phyloP scores from a whole-genome alignment of 2,329 filamentous ascomycete species.

The Fusarium marasasianum region DNA sequence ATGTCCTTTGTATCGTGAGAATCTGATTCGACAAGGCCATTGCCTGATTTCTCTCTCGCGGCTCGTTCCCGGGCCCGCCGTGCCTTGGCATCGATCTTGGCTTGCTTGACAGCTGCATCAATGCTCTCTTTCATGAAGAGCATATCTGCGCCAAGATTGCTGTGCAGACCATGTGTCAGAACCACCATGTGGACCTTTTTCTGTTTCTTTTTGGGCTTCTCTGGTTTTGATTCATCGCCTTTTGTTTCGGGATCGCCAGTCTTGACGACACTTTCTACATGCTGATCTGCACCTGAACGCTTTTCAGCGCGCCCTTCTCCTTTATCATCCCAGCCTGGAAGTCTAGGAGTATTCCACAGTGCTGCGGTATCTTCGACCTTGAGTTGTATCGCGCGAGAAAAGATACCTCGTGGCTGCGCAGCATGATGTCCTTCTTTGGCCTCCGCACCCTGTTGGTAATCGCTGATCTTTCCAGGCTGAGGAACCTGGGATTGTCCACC shows the following conservation, averaged over 20 bases:
- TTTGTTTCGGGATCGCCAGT: constrained; percentile 46
- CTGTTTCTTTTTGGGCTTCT: constrained; percentile 66
- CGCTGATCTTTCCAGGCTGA: constrained; percentile 77
- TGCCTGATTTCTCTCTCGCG: constrained; percentile 32
- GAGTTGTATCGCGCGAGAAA: constrained; percentile 80
- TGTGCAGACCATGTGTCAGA: constrained; percentile 93
- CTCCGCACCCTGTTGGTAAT: constrained; percentile 74
- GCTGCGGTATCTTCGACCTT: constrained; percentile 88
- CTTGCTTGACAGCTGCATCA: constrained; percentile 80
- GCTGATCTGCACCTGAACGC: constrained; percentile 43
- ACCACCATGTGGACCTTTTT: constrained; percentile 92
- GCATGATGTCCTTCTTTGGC: constrained; percentile 67
- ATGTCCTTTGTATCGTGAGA: constrained; percentile 36
- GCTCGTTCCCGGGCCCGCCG: constrained; percentile 63
- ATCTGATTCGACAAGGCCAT: constrained; percentile 17
- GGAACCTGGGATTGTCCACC: constrained; percentile 59
- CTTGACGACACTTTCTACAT: constrained; percentile 47
- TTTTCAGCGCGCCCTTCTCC: constrained; percentile 43
- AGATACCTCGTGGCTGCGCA: constrained; percentile 78
- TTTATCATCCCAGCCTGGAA: constrained; percentile 72
- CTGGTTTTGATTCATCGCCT: constrained; percentile 30
- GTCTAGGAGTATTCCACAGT: constrained; percentile 89
- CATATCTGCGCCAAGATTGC: constrained; percentile 96
- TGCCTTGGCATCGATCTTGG: constrained; percentile 73
- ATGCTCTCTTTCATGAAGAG: constrained; percentile 97